Percentiles rank a stretch among this genome's conserved stretches.
Conservation (phyloP, 1,284 basidiomycete species). For the Clitocybe nebularis region DNA sequence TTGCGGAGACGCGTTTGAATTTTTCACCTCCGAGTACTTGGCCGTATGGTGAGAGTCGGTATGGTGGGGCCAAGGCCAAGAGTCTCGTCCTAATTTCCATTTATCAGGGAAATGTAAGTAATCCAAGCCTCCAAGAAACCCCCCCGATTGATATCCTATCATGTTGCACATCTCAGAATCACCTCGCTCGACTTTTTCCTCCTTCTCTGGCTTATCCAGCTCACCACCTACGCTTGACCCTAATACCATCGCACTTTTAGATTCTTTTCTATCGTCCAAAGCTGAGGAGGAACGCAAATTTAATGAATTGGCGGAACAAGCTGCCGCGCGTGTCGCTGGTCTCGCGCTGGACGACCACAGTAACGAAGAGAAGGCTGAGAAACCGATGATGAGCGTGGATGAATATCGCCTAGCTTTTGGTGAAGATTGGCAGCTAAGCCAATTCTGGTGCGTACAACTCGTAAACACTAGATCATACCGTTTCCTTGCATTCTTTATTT, state of each 20-base stretch:
- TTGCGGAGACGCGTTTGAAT: too few species aligned
- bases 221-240: slow-evolving; percentile 35
- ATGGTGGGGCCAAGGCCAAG: slow-evolving; percentile 1
- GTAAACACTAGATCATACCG: background rate
- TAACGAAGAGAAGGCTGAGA: slow-evolving; percentile 20
- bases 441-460: slow-evolving; percentile 39
- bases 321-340: slow-evolving; percentile 27
- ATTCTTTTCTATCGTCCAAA: slow-evolving; percentile 34
- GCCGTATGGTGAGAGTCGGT: background rate
- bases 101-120: background rate
- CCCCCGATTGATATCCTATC: background rate
- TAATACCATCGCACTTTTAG: slow-evolving; percentile 34
- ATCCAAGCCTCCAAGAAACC: background rate
- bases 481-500: slow-evolving; percentile 8
- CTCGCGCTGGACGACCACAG: slow-evolving; percentile 20
- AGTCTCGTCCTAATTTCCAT: background rate
- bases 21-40: background rate
- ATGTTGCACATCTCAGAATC: slow-evolving; percentile 16
- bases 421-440: slow-evolving; percentile 46
- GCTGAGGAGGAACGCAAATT: slow-evolving; percentile 39
- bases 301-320: slow-evolving; percentile 31
- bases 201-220: slow-evolving; percentile 24
- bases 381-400: slow-evolving; percentile 36
- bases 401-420: slow-evolving; percentile 38
- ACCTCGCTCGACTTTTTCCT: slow-evolving; percentile 22